Evolutionary conservation across 1,284 basidiomycete genomes (phyloP), one percentile per base, ranked within the genome.

Genomic region (Taiwanofungus camphoratus): DNA sequence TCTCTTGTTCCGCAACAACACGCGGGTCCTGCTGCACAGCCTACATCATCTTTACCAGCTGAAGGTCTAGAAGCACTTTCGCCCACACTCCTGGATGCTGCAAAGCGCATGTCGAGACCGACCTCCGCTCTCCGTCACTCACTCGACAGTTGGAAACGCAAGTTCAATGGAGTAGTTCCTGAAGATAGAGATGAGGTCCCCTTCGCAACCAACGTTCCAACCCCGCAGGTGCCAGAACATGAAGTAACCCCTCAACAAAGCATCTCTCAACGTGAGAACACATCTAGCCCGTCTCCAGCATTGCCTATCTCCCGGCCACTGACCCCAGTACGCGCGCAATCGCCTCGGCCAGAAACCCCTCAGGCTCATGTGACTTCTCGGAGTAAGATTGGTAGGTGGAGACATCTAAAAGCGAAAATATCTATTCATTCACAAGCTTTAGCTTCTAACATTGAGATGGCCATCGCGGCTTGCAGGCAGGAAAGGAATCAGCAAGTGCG

Each of bases 381-480:
- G 38, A 74, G 69, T 45, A 72, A 75, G 47, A 86, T 87, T 33
- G 64, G 83, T 84, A 52, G 37, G 71, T 58, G 16, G n/a, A 9
- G 23, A 5, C 20, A 21, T 20, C 2, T 30, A 26, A 26, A 23
- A 2, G 30, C 23, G 3, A 27, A 19, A n/a, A n/a, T n/a, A n/a
- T n/a, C 13, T 13, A 12, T 12, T 35, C 23, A 26, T 26, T 34
- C 11, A 15, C 44, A 31, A 47, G 16, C 20, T 20, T 15, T 44
- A 87, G 84, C 71, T 4, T 72, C 76, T 4, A 86, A 86, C 48
- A 82, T 87, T 40, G 73, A 84, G 32, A 77, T 82, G 65, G 91
- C 91, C 2, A 77, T 94, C 49, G 78, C 71, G 42, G 87, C 86
- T 1, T 92, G 86, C 61, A 73, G 77, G 38, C 76, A 79, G 4